A percentile compares a stretch with the other conserved stretches of the same genome.
Conservation (phyloP, 1,139 yeast genomes). For the Pichia sp. region DNA sequence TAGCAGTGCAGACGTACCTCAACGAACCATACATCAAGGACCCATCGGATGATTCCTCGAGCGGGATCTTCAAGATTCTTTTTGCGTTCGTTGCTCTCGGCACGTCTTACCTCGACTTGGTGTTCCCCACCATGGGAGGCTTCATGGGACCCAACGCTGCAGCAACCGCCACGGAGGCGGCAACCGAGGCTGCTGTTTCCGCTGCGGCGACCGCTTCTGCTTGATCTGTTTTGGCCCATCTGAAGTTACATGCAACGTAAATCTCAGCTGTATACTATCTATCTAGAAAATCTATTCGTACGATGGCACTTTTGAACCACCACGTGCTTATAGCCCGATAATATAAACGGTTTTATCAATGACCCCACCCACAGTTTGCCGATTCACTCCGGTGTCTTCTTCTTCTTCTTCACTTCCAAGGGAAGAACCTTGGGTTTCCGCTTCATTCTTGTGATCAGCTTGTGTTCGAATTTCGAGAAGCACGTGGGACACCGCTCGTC, state of each 20-base stretch:
- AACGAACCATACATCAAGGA: conserved; percentile 33
- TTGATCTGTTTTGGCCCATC: neutral
- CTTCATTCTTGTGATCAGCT: conserved; percentile 51
- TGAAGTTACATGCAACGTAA: neutral
- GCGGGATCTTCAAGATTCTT: conserved; percentile 27
- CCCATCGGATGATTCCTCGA: conserved; percentile 26
- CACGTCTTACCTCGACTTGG: conserved; percentile 31
- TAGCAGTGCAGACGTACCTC: conserved; percentile 45
- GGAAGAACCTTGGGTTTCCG: conserved; percentile 45
- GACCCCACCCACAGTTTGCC: neutral
- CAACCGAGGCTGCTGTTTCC: neutral
- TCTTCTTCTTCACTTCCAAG: conserved; percentile 26
- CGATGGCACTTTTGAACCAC: neutral
- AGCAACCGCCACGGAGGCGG: conserved; percentile 3
- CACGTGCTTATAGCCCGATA: neutral
- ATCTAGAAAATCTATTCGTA: neutral
- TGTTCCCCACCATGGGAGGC: conserved; percentile 29
- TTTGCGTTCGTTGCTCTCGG: conserved; percentile 30
- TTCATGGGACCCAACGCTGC: conserved; percentile 13
- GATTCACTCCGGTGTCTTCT: conserved; percentile 8
- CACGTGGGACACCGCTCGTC: conserved; percentile 63
- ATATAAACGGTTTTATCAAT: neutral
- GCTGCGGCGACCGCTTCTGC: neutral
- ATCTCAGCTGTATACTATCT: neutral
- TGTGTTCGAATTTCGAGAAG: conserved; percentile 56